Percentiles rank a stretch among this genome's conserved stretches.
Conservation (phyloP, 139 green algal species). For the Yamagishiella unicocca region DNA sequence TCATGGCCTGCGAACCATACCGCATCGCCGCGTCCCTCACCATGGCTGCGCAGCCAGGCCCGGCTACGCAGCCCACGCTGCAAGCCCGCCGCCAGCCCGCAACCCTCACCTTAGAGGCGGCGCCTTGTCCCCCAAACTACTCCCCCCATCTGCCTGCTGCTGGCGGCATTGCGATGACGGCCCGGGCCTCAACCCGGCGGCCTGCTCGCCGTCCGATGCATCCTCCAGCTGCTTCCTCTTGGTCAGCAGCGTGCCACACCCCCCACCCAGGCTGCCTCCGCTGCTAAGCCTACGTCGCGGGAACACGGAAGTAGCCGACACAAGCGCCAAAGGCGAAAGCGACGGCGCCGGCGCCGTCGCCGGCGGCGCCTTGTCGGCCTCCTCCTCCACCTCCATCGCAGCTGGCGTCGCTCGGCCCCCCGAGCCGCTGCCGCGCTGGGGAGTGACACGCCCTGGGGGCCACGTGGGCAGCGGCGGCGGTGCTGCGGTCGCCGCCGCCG, state of each 20-base stretch:
- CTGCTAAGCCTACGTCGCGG: background rate
- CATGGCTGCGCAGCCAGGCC: too few species aligned
- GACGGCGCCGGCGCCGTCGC: background rate
- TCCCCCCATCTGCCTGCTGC: background rate
- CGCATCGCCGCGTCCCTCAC: too few species aligned
- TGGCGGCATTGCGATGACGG: too few species aligned
- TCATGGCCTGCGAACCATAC: too few species aligned
- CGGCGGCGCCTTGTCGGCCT: background rate
- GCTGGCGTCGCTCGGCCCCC: background rate
- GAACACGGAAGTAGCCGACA: background rate
- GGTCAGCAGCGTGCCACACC: background rate
- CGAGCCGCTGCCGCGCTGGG: background rate
- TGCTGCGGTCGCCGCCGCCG: background rate
- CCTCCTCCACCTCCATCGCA: constrained; percentile 10
- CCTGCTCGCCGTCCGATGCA: background rate
- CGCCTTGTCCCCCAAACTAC: background rate
- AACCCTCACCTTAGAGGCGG: background rate
- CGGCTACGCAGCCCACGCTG: too few species aligned
- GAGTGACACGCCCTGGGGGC: background rate
- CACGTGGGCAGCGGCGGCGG: background rate
- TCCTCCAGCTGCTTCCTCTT: constrained; percentile 8
- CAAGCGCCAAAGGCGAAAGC: background rate
- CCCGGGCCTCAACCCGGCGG: background rate
- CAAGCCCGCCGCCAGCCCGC: too few species aligned
- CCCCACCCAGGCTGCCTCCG: background rate